Evolutionary conservation across 495 filamentous ascomycete genomes (phyloP).

Genomic region (Aspergillus haitiensis): DNA sequence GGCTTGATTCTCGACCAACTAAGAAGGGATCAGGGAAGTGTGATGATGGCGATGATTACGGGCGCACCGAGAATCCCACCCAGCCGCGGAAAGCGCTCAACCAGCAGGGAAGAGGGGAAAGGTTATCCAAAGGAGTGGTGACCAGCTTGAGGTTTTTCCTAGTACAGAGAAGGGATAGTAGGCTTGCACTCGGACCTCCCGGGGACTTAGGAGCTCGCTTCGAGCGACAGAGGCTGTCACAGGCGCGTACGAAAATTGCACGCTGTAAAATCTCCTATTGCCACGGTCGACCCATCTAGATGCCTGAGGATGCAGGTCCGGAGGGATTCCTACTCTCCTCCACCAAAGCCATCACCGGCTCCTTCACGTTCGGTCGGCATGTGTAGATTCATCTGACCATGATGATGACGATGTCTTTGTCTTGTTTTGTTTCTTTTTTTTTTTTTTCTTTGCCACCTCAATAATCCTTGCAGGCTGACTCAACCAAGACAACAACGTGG

Average conservation of each 20-base stretch:
- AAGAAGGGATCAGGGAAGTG: not conserved
- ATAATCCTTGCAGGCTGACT: conserved; percentile 9
- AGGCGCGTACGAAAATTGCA: conserved; percentile 11
- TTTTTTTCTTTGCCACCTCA: not conserved
- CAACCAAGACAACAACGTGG: conserved; percentile 11
- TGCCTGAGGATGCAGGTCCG: conserved; percentile 1
- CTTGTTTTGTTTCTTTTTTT: not conserved
- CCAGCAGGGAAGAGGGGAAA: not conserved
- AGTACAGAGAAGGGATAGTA: conserved; percentile 19
- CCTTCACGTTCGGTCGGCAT: not conserved
- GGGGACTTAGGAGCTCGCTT: conserved; percentile 8
- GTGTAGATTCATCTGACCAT: not conserved
- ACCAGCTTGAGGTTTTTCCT: conserved; percentile 3
- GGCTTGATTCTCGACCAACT: not conserved
- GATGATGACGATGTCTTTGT: not conserved
- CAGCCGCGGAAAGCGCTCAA: conserved; percentile 21
- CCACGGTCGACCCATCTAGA: conserved; percentile 5
- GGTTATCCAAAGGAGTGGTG: conserved; percentile 9
- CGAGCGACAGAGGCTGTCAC: conserved; percentile 8
- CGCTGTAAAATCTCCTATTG: conserved; percentile 17
- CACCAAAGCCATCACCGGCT: not conserved
- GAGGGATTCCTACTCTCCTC: not conserved
- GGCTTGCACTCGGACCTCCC: conserved; percentile 18
- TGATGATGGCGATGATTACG: conserved; percentile 6
- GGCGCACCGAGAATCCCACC: not conserved